A percentile compares a stretch with the other conserved stretches of the same genome.
Conservation (phyloP, 2,329 filamentous ascomycete genomes). For the Colletotrichum incanum region DNA sequence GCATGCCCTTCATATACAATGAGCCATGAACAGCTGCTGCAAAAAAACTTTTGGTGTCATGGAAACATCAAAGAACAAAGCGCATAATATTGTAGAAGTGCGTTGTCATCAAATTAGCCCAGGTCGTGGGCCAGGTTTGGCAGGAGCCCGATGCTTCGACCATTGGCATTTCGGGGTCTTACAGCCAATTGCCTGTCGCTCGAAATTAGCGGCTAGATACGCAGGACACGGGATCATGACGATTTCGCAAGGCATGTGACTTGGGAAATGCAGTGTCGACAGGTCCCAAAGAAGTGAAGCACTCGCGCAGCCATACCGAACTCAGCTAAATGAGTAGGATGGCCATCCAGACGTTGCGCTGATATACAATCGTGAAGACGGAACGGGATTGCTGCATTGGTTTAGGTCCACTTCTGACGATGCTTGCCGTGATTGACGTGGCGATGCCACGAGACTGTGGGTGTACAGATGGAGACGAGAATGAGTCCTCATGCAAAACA, state of each 20-base stretch:
- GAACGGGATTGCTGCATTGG: not conserved
- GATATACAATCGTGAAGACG: not conserved
- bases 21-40: not conserved
- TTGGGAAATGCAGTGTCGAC: constrained; percentile 4
- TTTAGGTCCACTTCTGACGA: not conserved
- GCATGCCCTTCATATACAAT: not conserved
- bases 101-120: not conserved
- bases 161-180: not conserved
- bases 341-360: not conserved
- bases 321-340: not conserved
- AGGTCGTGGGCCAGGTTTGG: not conserved
- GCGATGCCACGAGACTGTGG: not conserved
- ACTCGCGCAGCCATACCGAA: not conserved
- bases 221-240: constrained; percentile 1
- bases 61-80: not conserved
- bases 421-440: not conserved
- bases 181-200: constrained; percentile 5
- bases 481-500: not conserved
- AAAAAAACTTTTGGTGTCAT: not conserved
- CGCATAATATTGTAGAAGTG: not conserved
- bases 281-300: not conserved
- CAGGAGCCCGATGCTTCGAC: not conserved
- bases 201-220: not conserved
- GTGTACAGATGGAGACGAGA: not conserved
- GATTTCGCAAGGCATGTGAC: constrained; percentile 6